A percentile compares a stretch with the other conserved stretches of the same genome.
phyloP scores from a whole-genome alignment of 305 asterid species.

The Fraxinus velutina region DNA sequence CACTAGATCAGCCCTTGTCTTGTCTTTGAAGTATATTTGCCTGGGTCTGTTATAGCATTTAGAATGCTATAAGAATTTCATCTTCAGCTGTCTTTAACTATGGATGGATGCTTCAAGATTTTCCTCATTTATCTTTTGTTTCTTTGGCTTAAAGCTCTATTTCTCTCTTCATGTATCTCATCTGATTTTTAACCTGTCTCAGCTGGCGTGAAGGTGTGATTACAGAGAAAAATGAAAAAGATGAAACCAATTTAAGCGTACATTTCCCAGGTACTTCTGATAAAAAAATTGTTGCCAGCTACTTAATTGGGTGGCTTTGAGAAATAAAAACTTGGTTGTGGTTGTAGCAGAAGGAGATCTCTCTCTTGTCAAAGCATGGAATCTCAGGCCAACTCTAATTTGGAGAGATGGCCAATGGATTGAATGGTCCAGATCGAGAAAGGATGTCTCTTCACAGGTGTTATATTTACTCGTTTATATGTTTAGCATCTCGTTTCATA shows the following conservation, averaged over 20 bases:
- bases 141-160: slow-evolving; percentile 10
- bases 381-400: slow-evolving; percentile 72
- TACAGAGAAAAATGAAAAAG: slow-evolving; percentile 53
- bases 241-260: slow-evolving; percentile 46
- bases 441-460: slow-evolving; percentile 52
- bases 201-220: slow-evolving; percentile 83
- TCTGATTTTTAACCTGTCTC: slow-evolving; percentile 23
- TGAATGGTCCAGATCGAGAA: slow-evolving; percentile 57
- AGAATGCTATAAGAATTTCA: not conserved
- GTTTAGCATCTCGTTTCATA: slow-evolving; percentile 6
- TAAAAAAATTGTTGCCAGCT: slow-evolving; percentile 12
- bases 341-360: slow-evolving; percentile 59
- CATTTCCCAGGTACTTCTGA: slow-evolving; percentile 59
- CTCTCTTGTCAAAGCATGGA: slow-evolving; percentile 60
- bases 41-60: not conserved
- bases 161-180: slow-evolving; percentile 17
- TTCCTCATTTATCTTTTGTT: slow-evolving; percentile 5
- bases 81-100: slow-evolving; percentile 5
- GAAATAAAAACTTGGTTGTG: slow-evolving; percentile 10
- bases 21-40: not conserved
- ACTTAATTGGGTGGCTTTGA: not conserved
- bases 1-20: not conserved
- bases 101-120: slow-evolving; percentile 2
- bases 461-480: slow-evolving; percentile 6
- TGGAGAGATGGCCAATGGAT: slow-evolving; percentile 91